Evolutionary conservation across 2,329 filamentous ascomycete species (phyloP).

Genomic region (Lecanosticta acicola): DNA sequence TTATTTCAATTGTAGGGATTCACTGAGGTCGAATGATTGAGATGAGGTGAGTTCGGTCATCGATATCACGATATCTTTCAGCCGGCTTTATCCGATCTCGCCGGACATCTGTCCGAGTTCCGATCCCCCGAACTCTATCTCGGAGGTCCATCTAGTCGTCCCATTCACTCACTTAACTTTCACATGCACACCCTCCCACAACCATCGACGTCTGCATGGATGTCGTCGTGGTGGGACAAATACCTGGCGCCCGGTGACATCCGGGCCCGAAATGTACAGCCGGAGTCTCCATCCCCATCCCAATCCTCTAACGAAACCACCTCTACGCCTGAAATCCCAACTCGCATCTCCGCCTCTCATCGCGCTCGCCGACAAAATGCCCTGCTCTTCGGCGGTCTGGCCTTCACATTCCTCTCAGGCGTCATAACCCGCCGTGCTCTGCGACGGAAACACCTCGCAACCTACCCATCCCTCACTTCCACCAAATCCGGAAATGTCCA

Average conservation of each 20-base stretch:
- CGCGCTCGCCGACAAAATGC: constrained; percentile 29
- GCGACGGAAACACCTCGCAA: constrained; percentile 57
- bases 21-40: background rate
- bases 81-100: background rate
- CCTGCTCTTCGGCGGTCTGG: constrained; percentile 67
- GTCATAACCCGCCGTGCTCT: constrained; percentile 61
- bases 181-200: background rate
- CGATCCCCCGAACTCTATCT: background rate
- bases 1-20: too few species aligned
- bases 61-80: background rate
- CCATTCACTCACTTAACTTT: background rate
- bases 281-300: background rate
- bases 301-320: background rate
- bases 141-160: background rate
- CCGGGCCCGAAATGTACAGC: constrained; percentile 10
- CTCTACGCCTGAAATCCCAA: constrained; percentile 11
- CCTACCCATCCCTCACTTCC: constrained; percentile 46
- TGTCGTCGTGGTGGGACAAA: constrained; percentile 32
- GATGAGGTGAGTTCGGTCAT: background rate
- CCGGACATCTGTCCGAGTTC: background rate
- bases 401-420: constrained; percentile 68
- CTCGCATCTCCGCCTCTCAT: constrained; percentile 25
- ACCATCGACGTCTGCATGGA: constrained; percentile 23
- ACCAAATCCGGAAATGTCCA: constrained; percentile 7
- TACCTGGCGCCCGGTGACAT: constrained; percentile 32